Percentiles rank a stretch among this genome's conserved stretches.
These are phyloP conservation scores for Monosporascus sp. DNA, from an alignment of 2,329 filamentous ascomycete species.

Conservation along the genomic window DNA sequence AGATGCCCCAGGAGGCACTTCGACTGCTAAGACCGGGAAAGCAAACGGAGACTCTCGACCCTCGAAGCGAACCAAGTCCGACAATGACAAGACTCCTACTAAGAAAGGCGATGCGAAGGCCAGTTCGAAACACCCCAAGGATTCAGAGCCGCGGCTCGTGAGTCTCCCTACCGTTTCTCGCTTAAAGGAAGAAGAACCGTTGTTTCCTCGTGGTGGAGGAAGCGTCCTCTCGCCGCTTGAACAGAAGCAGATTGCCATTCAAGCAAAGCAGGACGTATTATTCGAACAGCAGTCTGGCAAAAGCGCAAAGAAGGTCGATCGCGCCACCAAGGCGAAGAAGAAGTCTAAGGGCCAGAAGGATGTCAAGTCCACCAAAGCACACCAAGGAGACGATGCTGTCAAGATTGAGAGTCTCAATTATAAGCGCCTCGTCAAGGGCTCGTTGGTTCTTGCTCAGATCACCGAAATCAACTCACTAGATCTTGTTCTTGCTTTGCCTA, in stretches of 20 bases:
- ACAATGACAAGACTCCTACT: conserved; percentile 28
- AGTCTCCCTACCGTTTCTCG: conserved; percentile 36
- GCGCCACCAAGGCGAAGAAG: conserved; percentile 48
- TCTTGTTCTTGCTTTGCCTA: conserved; percentile 77
- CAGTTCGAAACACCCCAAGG: conserved; percentile 17
- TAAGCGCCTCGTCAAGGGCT: conserved; percentile 83
- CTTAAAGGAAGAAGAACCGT: conserved; percentile 72
- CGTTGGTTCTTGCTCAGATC: conserved; percentile 82
- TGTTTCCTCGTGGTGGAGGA: conserved; percentile 89
- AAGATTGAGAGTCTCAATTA: conserved; percentile 85
- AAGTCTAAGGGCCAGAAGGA: conserved; percentile 50
- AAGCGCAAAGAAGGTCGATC: conserved; percentile 37
- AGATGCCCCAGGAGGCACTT: conserved; percentile 48
- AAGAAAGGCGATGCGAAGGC: conserved; percentile 27
- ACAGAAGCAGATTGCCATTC: conserved; percentile 91
- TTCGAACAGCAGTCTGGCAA: conserved; percentile 71
- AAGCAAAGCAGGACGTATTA: conserved; percentile 86
- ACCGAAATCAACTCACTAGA: conserved; percentile 75
- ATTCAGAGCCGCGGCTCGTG: conserved; percentile 17
- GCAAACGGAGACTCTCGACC: conserved; percentile 40
- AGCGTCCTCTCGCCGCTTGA: conserved; percentile 89
- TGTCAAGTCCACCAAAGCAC: conserved; percentile 46
- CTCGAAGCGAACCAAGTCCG: conserved; percentile 41
- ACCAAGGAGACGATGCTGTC: conserved; percentile 51
- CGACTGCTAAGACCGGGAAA: conserved; percentile 44